A percentile compares a stretch with the other conserved stretches of the same genome.
Conservation (phyloP, 257 asterid genomes). For the Gentiana dahurica region DNA sequence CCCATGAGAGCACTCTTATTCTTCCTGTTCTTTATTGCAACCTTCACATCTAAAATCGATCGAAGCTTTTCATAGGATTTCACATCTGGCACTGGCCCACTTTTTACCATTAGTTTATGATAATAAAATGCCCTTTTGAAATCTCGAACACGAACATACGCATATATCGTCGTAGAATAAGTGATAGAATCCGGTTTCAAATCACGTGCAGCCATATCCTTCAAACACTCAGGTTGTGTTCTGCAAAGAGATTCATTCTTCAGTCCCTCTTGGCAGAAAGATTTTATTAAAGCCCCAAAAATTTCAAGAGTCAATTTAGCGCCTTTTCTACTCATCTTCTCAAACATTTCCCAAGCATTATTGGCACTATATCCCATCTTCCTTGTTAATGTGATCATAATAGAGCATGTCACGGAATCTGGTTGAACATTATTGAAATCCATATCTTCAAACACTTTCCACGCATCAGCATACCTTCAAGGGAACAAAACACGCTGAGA, state of each 20-base stretch:
- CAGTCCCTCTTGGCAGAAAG: slow-evolving; percentile 87
- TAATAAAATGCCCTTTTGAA: slow-evolving; percentile 83
- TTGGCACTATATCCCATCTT: slow-evolving; percentile 62
- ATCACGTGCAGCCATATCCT: slow-evolving; percentile 75
- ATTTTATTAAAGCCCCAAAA: slow-evolving; percentile 73
- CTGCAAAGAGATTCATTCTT: slow-evolving; percentile 77
- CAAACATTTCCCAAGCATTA: slow-evolving; percentile 72
- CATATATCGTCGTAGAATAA: slow-evolving; percentile 83
- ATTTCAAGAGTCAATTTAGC: slow-evolving; percentile 79
- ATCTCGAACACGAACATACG: slow-evolving; percentile 83
- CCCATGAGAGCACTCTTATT: too few species aligned
- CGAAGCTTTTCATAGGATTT: slow-evolving; percentile 72
- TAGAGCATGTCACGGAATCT: slow-evolving; percentile 74
- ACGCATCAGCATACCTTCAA: slow-evolving; percentile 77
- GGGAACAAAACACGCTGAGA: not conserved
- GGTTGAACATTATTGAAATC: slow-evolving; percentile 53
- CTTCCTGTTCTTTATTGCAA: slow-evolving; percentile 57
- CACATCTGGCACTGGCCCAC: slow-evolving; percentile 72
- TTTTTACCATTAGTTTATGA: slow-evolving; percentile 83
- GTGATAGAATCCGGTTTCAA: slow-evolving; percentile 83
- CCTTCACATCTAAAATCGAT: slow-evolving; percentile 66
- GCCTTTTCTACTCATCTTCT: slow-evolving; percentile 55
- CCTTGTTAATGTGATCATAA: slow-evolving; percentile 76
- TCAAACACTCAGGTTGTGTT: slow-evolving; percentile 67
- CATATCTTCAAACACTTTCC: slow-evolving; percentile 59